Evolutionary conservation across 1,139 yeast species (phyloP), one percentile per base, ranked within the genome.

Genomic region (Pichia sp.): DNA sequence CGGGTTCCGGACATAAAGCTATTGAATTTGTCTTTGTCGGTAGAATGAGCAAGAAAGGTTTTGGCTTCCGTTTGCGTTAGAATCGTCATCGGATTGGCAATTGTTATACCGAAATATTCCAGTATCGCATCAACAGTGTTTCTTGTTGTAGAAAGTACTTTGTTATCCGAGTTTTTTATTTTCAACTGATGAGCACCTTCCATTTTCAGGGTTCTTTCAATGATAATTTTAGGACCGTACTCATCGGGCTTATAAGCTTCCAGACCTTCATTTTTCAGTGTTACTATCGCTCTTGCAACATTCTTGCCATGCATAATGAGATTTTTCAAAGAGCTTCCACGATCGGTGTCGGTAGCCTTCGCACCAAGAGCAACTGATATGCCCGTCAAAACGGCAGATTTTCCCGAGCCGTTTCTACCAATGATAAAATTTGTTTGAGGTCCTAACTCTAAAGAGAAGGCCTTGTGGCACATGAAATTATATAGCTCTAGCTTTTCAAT

Each of bases 391-490:
- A 95, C 78, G 1, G 99, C 96, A 67, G 95, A 84, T 65, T 95
- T 95, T 31, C 99, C 99, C 34, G 96, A 85, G 2, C 99, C 99
- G 63, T 95, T 95, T 58, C 87, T 79, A 12, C 99, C 99, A 37
- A 90, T 87, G 53, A 95, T 88, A 63, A 95, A 89, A 67, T 93
- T 95, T 58, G 93, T 76, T 53, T 85, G 81, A 0, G 96, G 95
- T 0, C 96, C 96, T 42, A 95, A 74, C 2, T 78, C 79, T 18
- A 93, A 70, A 52, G 82, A 83, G 62, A 95, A 86, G 50, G 87
- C 81, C 46, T 82, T 85, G 63, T 93, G 99, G 59, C 90, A 80
- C 98, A 87, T 87, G 66, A 87, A 87, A 67, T 87, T 87, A 57
- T 76, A 75, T 22, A 87, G 68, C 16, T 74, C 74, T 3, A 87